Conservation (phyloP, 257 asterid species). For the Datura wrightii region DNA sequence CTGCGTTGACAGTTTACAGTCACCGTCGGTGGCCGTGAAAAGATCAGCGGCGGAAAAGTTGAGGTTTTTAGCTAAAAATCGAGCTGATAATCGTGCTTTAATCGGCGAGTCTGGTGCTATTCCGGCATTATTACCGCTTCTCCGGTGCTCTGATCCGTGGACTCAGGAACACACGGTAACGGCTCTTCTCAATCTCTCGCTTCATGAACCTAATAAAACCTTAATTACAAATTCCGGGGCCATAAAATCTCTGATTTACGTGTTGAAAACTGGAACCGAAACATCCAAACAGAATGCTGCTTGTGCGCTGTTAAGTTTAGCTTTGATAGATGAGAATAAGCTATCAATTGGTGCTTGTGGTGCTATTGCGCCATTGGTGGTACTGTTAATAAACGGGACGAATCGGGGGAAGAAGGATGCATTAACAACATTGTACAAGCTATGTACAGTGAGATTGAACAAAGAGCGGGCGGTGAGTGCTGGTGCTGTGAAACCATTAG, state of each 20-base stretch:
- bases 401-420: conserved; percentile 90
- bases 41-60: conserved; percentile 91
- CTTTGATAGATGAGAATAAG: conserved; percentile 81
- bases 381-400: conserved; percentile 73
- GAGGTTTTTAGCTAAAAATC: conserved; percentile 74
- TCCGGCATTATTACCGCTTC: conserved; percentile 75
- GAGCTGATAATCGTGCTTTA: conserved; percentile 87
- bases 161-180: conserved; percentile 95
- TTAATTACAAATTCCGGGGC: conserved; percentile 66
- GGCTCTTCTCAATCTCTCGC: conserved; percentile 81
- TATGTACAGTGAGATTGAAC: conserved; percentile 71
- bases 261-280: conserved; percentile 82
- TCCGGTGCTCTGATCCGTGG: conserved; percentile 74
- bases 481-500: conserved; percentile 81
- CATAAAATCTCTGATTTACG: conserved; percentile 75
- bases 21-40: conserved; percentile 65
- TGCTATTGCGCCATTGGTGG: conserved; percentile 85
- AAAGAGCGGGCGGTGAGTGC: conserved; percentile 92
- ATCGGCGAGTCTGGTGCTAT: conserved; percentile 92
- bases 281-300: conserved; percentile 93
- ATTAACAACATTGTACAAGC: conserved; percentile 80
- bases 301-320: conserved; percentile 80
- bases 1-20: conserved; percentile 73
- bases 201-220: conserved; percentile 71
- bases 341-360: conserved; percentile 87